Evolutionary conservation across 2,329 filamentous ascomycete genomes (phyloP).

Genomic region (Fusarium nisikadoi): DNA sequence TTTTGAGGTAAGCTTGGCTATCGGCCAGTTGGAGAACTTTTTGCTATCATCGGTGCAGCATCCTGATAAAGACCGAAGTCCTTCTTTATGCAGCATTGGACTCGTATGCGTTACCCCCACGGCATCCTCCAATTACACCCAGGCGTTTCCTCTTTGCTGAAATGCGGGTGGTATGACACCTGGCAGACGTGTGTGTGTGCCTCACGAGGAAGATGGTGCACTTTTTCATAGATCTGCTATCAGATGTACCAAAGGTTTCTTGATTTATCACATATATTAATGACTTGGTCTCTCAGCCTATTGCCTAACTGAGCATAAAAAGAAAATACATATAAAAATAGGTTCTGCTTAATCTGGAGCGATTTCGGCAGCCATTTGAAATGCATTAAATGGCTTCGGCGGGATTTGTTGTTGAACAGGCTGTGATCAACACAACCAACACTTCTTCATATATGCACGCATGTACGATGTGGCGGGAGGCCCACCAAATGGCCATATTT

Average conservation of each 20-base stretch:
- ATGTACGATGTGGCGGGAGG: not conserved
- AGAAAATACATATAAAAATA: not conserved
- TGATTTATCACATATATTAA: not conserved
- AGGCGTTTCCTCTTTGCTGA: not conserved
- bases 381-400: not conserved
- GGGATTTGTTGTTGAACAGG: not conserved
- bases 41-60: no score
- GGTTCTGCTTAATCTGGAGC: not conserved
- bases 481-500: not conserved
- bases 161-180: not conserved
- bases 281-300: not conserved
- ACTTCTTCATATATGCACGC: not conserved
- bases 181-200: not conserved
- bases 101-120: not conserved
- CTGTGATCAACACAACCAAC: not conserved
- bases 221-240: not conserved
- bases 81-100: no score
- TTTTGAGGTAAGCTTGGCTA: no score
- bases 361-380: not conserved
- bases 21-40: no score
- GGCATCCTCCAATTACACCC: not conserved
- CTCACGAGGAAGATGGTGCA: not conserved
- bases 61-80: no score
- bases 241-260: not conserved
- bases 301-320: not conserved